Conservation (phyloP, 805 yeast genomes). For the Metschnikowia colocasiae region DNA sequence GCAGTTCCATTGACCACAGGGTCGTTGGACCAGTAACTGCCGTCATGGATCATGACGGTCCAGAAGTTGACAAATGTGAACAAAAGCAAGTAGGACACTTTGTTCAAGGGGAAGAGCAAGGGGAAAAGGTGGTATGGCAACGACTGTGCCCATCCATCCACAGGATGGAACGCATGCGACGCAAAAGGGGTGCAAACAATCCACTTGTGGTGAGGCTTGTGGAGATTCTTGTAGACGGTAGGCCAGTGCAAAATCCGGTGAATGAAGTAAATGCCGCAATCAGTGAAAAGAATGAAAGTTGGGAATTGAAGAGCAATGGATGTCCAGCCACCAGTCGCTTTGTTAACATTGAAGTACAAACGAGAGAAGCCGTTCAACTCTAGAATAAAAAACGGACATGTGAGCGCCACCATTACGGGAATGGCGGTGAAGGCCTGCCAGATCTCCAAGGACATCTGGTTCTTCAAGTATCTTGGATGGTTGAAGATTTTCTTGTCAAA, state of each 20-base stretch:
- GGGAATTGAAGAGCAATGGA: constrained; percentile 68
- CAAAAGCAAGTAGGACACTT: constrained; percentile 71
- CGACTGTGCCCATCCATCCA: constrained; percentile 92
- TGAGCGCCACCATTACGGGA: constrained; percentile 82
- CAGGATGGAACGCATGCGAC: constrained; percentile 97
- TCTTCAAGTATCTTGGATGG: constrained; percentile 93
- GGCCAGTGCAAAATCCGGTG: constrained; percentile 97
- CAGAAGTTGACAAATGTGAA: constrained; percentile 94
- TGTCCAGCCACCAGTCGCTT: constrained; percentile 63
- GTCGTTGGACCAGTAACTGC: constrained; percentile 89
- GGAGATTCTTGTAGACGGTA: constrained; percentile 73
- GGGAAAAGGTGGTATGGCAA: constrained; percentile 93
- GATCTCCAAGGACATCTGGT: constrained; percentile 85
- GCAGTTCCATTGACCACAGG: constrained; percentile 97
- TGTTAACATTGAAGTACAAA: constrained; percentile 64
- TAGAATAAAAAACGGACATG: constrained; percentile 84
- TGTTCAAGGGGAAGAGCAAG: constrained; percentile 87
- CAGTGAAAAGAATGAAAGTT: constrained; percentile 85
- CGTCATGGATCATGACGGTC: constrained; percentile 99
- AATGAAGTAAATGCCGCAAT: constrained; percentile 84
- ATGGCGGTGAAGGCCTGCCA: constrained; percentile 74
- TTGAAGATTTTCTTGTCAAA: constrained; percentile 88
- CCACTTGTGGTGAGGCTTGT: constrained; percentile 99
- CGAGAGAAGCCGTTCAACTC: constrained; percentile 83
- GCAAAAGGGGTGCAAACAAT: constrained; percentile 98